Evolutionary conservation across 2,329 filamentous ascomycete genomes (phyloP), one percentile per base, ranked within the genome.

Genomic region (Lomentospora prolificans): DNA sequence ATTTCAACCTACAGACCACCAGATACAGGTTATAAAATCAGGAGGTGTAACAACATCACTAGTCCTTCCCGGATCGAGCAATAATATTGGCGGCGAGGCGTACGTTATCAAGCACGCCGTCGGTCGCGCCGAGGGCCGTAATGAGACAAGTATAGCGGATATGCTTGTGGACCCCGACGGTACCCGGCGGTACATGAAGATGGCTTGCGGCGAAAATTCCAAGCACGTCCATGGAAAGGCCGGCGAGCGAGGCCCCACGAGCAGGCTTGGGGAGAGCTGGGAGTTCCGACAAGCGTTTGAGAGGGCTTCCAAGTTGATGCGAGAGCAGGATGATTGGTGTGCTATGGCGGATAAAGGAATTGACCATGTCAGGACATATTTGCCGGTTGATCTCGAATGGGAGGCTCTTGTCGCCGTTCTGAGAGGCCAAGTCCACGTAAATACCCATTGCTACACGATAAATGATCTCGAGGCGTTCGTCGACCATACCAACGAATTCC

Each of bases 201-300:
- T 88, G 84, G 85, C 85, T 0, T 88, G 84, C 60, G 85, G 85
- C 30, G 85, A 88, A 67, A 88, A 88, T 61, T 72, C 84, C 1
- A 86, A 86, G 69, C 70, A 75, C 1, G 70, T 81, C 0, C 85
- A 86, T 58, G 82, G 82, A 5, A 72, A 72, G 50, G 62, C 69
- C 4, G 81, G 80, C 24, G 72, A 75, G 53, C 71, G 71, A 48
- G 78, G 79, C 0, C 82, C 82, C 0, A 74, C 74, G 55, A 86
- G 80, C 58, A 73, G 85, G 1, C 70, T 88, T 62, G 85, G 85
- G 7, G 84, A 88, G 68, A 84, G 83, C 51, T 88, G 81, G 76
- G 78, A 83, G 60, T 85, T 88, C 61, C 75, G 85, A 2, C 82
- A 84, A 57, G 82, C 83, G 1, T 83, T 87, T 59, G 82, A 87